Conservation (phyloP, 805 yeast species). For the Danielozyma ontarioensis region DNA sequence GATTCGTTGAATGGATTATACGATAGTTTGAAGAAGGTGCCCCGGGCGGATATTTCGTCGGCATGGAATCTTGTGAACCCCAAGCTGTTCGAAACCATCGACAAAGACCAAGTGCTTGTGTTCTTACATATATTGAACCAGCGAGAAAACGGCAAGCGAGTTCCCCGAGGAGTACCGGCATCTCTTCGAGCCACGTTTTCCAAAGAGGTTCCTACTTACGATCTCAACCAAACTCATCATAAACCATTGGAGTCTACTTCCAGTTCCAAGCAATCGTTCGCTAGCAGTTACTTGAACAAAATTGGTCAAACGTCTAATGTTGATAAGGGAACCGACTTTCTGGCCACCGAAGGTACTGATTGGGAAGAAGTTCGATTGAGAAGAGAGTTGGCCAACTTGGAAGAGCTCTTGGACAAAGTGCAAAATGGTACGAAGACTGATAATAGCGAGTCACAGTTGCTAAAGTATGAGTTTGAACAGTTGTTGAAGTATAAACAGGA, state of each 20-base stretch:
- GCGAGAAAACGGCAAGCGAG: constrained; percentile 74
- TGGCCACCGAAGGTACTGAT: constrained; percentile 71
- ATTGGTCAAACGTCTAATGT: constrained; percentile 46
- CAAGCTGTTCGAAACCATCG: constrained; percentile 77
- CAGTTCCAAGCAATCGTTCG: constrained; percentile 36
- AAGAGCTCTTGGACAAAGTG: constrained; percentile 56
- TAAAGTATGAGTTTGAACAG: constrained; percentile 71
- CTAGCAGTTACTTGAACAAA: constrained; percentile 49
- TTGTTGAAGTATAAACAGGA: constrained; percentile 71
- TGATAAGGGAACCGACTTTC: constrained; percentile 62
- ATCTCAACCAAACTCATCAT: constrained; percentile 29
- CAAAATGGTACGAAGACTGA: constrained; percentile 16
- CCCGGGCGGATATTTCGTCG: constrained; percentile 75
- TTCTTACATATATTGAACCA: constrained; percentile 89
- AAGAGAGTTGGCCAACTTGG: constrained; percentile 73
- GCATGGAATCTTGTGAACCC: constrained; percentile 98
- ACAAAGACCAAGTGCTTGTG: constrained; percentile 87
- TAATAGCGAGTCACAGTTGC: constrained; percentile 15
- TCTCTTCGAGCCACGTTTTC: constrained; percentile 87
- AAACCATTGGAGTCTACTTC: constrained; percentile 10
- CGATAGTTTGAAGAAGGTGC: constrained; percentile 62
- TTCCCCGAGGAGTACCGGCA: constrained; percentile 94
- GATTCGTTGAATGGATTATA: constrained; percentile 68
- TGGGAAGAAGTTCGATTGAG: constrained; percentile 89
- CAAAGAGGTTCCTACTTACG: constrained; percentile 75